Evolutionary conservation across 2,329 filamentous ascomycete species (phyloP).

Genomic region (Sphaerulina musiva): DNA sequence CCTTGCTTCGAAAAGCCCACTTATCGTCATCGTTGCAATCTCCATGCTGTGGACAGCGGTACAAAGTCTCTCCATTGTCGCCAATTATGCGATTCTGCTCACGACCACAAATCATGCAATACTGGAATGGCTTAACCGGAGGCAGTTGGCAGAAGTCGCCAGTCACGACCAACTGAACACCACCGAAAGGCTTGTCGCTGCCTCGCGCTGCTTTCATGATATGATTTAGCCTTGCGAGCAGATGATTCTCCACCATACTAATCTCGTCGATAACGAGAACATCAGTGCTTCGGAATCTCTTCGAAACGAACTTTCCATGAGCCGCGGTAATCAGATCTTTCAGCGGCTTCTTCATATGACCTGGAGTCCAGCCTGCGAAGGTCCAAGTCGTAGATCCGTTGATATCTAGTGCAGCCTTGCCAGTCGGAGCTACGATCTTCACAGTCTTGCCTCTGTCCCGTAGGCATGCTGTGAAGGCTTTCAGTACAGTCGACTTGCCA

Average conservation of each 20-base stretch:
- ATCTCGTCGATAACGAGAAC: conserved; percentile 61
- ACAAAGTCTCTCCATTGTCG: conserved; percentile 19
- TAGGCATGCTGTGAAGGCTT: conserved; percentile 42
- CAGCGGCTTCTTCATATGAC: conserved; percentile 41
- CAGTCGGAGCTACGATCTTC: conserved; percentile 54
- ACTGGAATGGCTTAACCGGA: conserved; percentile 51
- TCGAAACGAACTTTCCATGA: conserved; percentile 32
- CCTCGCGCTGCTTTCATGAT: conserved; percentile 10
- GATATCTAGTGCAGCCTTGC: conserved; percentile 53
- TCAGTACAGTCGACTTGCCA: conserved; percentile 53
- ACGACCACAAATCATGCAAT: conserved; percentile 47
- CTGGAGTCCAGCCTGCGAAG: conserved; percentile 52
- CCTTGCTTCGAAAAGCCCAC: conserved; percentile 54
- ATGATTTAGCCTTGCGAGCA: conserved; percentile 44
- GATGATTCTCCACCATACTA: conserved; percentile 55
- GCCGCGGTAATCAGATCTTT: conserved; percentile 25
- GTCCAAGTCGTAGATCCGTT: conserved; percentile 52
- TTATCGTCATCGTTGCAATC: conserved; percentile 46
- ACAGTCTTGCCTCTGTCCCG: conserved; percentile 36
- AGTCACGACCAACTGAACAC: conserved; percentile 34
- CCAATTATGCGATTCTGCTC: conserved; percentile 26
- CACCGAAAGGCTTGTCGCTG: conserved; percentile 26
- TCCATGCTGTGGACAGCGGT: conserved; percentile 35
- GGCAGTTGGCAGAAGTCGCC: conserved; percentile 58
- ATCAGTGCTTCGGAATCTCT: conserved; percentile 42